phyloP scores from a whole-genome alignment of 2,329 filamentous ascomycete species.

The Beauveria medogensis region DNA sequence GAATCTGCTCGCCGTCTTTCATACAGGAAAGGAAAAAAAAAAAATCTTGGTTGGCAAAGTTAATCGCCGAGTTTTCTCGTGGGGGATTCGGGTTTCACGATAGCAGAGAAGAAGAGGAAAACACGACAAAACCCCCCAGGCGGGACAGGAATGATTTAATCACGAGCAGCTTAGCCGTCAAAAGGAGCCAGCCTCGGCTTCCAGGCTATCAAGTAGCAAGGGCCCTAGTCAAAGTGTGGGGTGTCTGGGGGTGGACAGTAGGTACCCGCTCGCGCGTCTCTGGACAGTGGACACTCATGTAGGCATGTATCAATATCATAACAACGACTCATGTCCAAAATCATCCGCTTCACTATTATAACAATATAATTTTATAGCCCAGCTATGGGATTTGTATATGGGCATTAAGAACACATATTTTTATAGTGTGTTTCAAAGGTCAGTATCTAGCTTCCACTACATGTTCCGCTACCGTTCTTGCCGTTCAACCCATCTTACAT shows the following conservation, averaged over 20 bases:
- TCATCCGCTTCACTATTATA: neutral
- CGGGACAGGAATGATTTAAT: slow-evolving; percentile 1
- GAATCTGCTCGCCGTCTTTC: no score
- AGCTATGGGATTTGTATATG: no score
- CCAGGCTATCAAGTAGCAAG: neutral
- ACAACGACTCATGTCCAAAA: neutral
- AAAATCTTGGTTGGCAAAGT: no score
- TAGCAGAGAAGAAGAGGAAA: no score
- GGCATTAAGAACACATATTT: no score
- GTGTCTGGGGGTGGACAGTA: slow-evolving; percentile 3
- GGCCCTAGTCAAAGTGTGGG: neutral
- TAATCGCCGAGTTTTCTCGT: no score
- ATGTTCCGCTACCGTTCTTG: no score
- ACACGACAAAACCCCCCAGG: neutral
- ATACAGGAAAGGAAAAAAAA: no score
- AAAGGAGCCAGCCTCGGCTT: slow-evolving; percentile 5
- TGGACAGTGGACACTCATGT: slow-evolving; percentile 11
- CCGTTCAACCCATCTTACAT: no score
- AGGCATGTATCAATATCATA: neutral
- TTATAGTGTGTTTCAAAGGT: no score
- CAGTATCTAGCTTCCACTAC: no score
- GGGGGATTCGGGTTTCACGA: no score
- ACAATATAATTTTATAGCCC: neutral
- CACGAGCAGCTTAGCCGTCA: neutral
- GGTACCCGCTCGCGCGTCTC: slow-evolving; percentile 7